phyloP scores from a whole-genome alignment of 2,329 filamentous ascomycete species.

The Verticillium klebahnii region DNA sequence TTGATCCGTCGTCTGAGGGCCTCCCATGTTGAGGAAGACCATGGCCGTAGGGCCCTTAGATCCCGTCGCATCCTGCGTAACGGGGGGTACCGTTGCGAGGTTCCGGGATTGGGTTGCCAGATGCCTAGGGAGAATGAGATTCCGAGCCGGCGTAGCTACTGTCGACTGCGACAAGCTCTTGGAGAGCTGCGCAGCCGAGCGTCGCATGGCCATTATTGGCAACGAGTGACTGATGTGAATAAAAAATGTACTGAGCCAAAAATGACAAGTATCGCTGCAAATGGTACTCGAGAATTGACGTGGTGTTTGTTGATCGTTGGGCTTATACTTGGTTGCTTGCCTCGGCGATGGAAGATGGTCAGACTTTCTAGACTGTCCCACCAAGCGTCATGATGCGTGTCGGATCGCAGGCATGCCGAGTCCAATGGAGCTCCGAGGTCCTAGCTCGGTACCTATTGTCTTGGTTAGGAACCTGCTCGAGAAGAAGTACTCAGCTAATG shows the following conservation, averaged over 20 bases:
- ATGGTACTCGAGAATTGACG: neutral
- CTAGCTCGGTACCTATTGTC: neutral
- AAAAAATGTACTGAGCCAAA: neutral
- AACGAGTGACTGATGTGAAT: neutral
- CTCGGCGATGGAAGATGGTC: neutral
- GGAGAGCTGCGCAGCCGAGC: conserved; percentile 31
- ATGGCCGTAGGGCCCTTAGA: conserved; percentile 87
- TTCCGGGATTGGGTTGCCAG: conserved; percentile 35
- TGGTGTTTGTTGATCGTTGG: neutral
- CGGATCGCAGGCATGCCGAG: neutral
- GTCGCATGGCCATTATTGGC: conserved; percentile 33
- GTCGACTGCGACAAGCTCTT: conserved; percentile 17
- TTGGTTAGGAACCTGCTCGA: neutral
- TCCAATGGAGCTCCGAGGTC: neutral
- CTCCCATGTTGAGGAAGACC: conserved; percentile 99
- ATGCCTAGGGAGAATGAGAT: conserved; percentile 21
- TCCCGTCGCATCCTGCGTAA: conserved; percentile 69
- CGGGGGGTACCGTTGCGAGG: conserved; percentile 66
- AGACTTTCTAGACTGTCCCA: neutral
- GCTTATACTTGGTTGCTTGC: neutral
- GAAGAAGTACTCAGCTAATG: neutral
- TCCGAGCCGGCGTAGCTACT: conserved; percentile 8
- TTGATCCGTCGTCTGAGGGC: conserved; percentile 81
- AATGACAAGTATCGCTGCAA: neutral
- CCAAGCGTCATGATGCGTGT: neutral